These are phyloP conservation scores for Cyberlindnera maritima DNA, from an alignment of 805 yeast genomes.

Conservation along the genomic window DNA sequence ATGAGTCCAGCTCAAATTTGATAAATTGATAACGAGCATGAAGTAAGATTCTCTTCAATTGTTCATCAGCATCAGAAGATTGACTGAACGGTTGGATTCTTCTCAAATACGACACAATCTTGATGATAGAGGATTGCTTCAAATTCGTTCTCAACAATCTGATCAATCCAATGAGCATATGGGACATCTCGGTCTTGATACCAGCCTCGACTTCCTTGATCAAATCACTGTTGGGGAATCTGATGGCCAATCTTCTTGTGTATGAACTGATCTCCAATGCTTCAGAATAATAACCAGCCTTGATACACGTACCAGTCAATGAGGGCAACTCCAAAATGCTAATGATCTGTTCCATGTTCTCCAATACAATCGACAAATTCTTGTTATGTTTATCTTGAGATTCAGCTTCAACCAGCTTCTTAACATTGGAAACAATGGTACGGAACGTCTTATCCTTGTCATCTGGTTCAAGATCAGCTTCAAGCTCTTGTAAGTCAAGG, in stretches of 20 bases:
- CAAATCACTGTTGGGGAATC: slow-evolving; percentile 61
- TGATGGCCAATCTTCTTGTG: slow-evolving; percentile 60
- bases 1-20: slow-evolving; percentile 52
- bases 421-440: slow-evolving; percentile 23
- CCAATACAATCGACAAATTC: slow-evolving; percentile 41
- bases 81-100: slow-evolving; percentile 56
- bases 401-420: slow-evolving; percentile 17
- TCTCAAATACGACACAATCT: slow-evolving; percentile 72
- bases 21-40: slow-evolving; percentile 71
- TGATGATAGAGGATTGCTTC: slow-evolving; percentile 74
- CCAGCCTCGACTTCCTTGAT: slow-evolving; percentile 49
- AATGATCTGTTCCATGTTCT: slow-evolving; percentile 66
- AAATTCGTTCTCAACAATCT: slow-evolving; percentile 69
- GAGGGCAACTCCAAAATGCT: slow-evolving; percentile 85
- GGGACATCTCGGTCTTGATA: slow-evolving; percentile 53
- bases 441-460: slow-evolving; percentile 31
- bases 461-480: slow-evolving; percentile 23
- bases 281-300: slow-evolving; percentile 84
- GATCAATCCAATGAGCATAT: slow-evolving; percentile 71
- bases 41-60: slow-evolving; percentile 56
- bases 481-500: slow-evolving; percentile 22
- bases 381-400: slow-evolving; percentile 14
- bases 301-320: slow-evolving; percentile 76
- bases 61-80: slow-evolving; percentile 24
- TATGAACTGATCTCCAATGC: slow-evolving; percentile 81